Evolutionary conservation across 352 stramenopile genomes (phyloP).

Genomic region (Globisporangium cylindrosporum): DNA sequence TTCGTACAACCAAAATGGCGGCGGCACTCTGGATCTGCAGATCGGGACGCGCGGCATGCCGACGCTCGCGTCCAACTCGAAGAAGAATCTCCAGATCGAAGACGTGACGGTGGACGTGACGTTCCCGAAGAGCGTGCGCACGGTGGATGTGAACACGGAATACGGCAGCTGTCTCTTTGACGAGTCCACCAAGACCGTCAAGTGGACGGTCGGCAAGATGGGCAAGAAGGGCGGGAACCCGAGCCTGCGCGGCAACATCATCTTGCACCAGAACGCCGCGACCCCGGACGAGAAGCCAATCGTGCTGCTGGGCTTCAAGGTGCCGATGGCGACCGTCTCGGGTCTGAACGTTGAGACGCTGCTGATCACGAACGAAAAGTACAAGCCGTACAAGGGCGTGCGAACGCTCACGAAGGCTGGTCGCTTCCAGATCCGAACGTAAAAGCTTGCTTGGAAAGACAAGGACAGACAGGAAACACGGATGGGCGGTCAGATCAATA

Average conservation of each 20-base stretch:
- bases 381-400: slow-evolving; percentile 98
- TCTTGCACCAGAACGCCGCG: slow-evolving; percentile 82
- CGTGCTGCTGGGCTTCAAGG: slow-evolving; percentile 95
- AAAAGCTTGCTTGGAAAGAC: not conserved
- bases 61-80: slow-evolving; percentile 75
- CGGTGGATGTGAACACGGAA: slow-evolving; percentile 93
- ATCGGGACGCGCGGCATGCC: slow-evolving; percentile 75
- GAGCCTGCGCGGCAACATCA: slow-evolving; percentile 90
- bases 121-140: slow-evolving; percentile 95
- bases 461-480: not conserved
- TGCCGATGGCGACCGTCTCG: slow-evolving; percentile 94
- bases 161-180: slow-evolving; percentile 94
- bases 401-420: slow-evolving; percentile 95
- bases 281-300: slow-evolving; percentile 92
- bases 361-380: slow-evolving; percentile 94
- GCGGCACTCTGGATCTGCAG: slow-evolving; percentile 65
- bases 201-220: slow-evolving; percentile 95
- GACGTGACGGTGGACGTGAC: slow-evolving; percentile 95
- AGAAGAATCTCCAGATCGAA: slow-evolving; percentile 78
- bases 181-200: slow-evolving; percentile 90
- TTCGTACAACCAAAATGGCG: slow-evolving; percentile 71
- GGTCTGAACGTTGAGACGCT: slow-evolving; percentile 95
- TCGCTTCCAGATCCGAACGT: slow-evolving; percentile 94
- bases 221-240: slow-evolving; percentile 86
- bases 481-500: not conserved